These are phyloP conservation scores for Albizia julibrissin DNA, from an alignment of 306 rosid species.

Conservation along the genomic window DNA sequence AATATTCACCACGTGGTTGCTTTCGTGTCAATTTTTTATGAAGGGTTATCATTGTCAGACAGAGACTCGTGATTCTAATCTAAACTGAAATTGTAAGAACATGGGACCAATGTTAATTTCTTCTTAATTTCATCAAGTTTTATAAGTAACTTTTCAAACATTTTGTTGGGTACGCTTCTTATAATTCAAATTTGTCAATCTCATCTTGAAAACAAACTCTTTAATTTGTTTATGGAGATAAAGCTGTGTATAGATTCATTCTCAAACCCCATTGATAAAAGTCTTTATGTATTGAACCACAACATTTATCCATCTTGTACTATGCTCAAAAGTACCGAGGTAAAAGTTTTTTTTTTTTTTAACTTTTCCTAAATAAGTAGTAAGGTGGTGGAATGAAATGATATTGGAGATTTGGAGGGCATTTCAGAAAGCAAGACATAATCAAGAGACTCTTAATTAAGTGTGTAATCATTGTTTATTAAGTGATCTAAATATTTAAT, in stretches of 20 bases:
- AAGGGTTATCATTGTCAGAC: neutral
- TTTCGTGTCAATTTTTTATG: neutral
- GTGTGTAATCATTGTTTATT: neutral
- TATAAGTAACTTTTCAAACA: neutral
- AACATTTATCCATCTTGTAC: neutral
- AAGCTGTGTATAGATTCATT: no score
- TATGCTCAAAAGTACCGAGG: neutral
- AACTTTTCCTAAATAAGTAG: no score
- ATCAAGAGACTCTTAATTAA: neutral
- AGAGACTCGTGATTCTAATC: neutral
- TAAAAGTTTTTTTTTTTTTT: no score
- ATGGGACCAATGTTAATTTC: neutral
- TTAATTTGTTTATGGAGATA: no score
- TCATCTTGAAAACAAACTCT: no score
- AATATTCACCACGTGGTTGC: neutral
- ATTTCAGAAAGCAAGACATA: neutral
- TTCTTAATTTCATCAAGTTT: neutral
- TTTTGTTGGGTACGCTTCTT: neutral
- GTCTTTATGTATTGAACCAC: no score
- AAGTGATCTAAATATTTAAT: neutral
- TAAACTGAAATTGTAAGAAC: neutral
- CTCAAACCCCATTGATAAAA: accelerated
- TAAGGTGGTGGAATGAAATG: no score
- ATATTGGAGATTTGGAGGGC: neutral
- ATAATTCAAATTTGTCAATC: neutral